Evolutionary conservation across 2,329 filamentous ascomycete genomes (phyloP).

Genomic region (Escovopsis sp.): DNA sequence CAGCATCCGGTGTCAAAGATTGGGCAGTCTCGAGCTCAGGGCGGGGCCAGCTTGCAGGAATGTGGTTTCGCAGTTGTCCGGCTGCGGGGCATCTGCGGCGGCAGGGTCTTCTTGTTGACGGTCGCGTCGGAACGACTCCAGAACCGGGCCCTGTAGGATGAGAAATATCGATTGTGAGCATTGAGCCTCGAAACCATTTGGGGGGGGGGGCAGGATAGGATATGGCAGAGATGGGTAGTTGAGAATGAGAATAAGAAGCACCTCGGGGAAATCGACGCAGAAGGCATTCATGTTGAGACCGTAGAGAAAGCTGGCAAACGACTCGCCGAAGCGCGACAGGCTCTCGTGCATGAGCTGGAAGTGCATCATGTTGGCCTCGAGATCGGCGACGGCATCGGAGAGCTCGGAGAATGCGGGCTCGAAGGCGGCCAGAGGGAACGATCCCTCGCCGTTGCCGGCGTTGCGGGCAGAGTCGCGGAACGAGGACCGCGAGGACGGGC

Average conservation of each 20-base stretch:
- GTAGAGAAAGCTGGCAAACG: constrained; percentile 89
- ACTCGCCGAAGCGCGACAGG: constrained; percentile 83
- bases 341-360: constrained; percentile 89
- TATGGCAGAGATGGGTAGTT: neutral
- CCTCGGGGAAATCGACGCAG: constrained; percentile 94
- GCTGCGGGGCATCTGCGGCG: constrained; percentile 11
- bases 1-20: constrained; percentile 1
- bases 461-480: constrained; percentile 57
- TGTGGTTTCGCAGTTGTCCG: constrained; percentile 53
- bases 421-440: constrained; percentile 63
- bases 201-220: no score
- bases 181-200: neutral
- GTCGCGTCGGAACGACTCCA: constrained; percentile 65
- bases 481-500: constrained; percentile 78
- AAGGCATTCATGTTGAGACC: constrained; percentile 99
- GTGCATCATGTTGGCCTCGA: constrained; percentile 96
- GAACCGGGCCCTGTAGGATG: constrained; percentile 53
- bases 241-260: constrained; percentile 17
- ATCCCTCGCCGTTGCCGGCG: constrained; percentile 29
- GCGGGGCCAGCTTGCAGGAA: constrained; percentile 49
- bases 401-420: constrained; percentile 90
- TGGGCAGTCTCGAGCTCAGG: neutral
- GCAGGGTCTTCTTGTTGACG: constrained; percentile 41
- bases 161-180: neutral
- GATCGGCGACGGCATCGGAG: constrained; percentile 82